Evolutionary conservation across 208 protist genomes (phyloP).

Genomic region (Wallacemonas sp.): DNA sequence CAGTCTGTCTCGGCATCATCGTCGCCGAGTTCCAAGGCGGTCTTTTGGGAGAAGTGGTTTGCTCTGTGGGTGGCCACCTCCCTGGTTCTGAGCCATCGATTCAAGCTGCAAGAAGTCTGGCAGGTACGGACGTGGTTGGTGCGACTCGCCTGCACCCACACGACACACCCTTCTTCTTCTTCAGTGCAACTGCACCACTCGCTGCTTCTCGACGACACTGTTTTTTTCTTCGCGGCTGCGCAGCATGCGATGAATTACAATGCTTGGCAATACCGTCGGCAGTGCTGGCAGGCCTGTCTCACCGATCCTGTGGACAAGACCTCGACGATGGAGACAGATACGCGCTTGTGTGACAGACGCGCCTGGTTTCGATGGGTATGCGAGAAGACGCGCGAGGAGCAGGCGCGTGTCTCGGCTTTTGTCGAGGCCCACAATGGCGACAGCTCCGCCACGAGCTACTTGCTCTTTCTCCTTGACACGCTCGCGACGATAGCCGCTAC

Average conservation of each 20-base stretch:
- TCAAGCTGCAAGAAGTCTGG: conserved; percentile 20
- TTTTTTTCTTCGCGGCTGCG: conserved; percentile 50
- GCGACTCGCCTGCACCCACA: not conserved
- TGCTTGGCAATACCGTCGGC: conserved; percentile 73
- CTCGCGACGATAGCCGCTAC: not conserved
- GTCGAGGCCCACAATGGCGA: conserved; percentile 65
- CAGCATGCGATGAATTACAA: conserved; percentile 86
- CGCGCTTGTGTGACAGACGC: too few relatives aligned
- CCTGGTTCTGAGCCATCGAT: conserved; percentile 2
- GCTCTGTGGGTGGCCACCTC: not conserved
- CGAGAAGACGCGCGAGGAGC: conserved; percentile 23
- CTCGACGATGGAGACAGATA: too few relatives aligned
- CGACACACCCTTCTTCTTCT: not conserved
- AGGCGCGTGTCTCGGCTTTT: conserved; percentile 36
- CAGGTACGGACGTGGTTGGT: conserved; percentile 17
- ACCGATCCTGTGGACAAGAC: not conserved
- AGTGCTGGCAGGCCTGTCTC: not conserved
- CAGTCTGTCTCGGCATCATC: not conserved
- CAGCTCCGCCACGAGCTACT: conserved; percentile 48
- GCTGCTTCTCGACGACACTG: conserved; percentile 22
- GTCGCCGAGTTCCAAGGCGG: not conserved
- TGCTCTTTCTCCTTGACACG: conserved; percentile 56
- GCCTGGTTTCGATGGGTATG: not conserved
- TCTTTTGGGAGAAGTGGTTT: not conserved
- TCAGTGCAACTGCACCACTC: not conserved